Conservation (phyloP, 2,329 filamentous ascomycete genomes). For the Fusarium pseudocircinatum region DNA sequence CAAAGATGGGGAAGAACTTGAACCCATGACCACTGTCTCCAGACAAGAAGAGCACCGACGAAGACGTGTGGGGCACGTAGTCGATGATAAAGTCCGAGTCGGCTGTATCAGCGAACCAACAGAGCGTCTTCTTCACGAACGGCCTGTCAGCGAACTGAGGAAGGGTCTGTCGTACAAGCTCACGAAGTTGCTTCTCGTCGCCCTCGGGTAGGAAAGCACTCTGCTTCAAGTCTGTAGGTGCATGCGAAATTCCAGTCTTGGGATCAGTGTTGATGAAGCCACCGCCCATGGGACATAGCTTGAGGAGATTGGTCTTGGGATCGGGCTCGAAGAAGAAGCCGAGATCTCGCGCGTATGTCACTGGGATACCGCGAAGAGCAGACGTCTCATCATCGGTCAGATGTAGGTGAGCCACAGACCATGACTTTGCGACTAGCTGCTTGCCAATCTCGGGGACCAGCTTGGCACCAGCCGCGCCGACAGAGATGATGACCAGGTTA, state of each 20-base stretch:
- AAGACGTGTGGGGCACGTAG: conserved; percentile 61
- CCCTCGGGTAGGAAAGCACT: conserved; percentile 61
- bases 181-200: conserved; percentile 63
- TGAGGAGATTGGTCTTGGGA: conserved; percentile 64
- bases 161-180: conserved; percentile 61
- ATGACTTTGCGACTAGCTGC: conserved; percentile 64
- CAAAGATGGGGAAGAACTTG: conserved; percentile 70
- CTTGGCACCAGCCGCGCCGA: conserved; percentile 59
- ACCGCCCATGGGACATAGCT: conserved; percentile 67
- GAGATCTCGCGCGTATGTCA: conserved; percentile 68
- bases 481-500: conserved; percentile 59
- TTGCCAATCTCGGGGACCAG: conserved; percentile 60
- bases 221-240: conserved; percentile 41
- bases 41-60: conserved; percentile 58
- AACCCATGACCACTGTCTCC: conserved; percentile 71
- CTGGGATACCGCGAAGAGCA: conserved; percentile 65
- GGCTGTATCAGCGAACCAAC: conserved; percentile 70
- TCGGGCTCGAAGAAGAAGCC: conserved; percentile 75
- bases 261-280: conserved; percentile 60
- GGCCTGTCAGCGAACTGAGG: conserved; percentile 64
- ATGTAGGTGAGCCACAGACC: conserved; percentile 68
- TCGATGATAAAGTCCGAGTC: conserved; percentile 71
- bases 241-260: conserved; percentile 52
- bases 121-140: conserved; percentile 65
- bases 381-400: conserved; percentile 64